phyloP scores from a whole-genome alignment of 768 basidiomycete genomes.

The Suillus cothurnatus region DNA sequence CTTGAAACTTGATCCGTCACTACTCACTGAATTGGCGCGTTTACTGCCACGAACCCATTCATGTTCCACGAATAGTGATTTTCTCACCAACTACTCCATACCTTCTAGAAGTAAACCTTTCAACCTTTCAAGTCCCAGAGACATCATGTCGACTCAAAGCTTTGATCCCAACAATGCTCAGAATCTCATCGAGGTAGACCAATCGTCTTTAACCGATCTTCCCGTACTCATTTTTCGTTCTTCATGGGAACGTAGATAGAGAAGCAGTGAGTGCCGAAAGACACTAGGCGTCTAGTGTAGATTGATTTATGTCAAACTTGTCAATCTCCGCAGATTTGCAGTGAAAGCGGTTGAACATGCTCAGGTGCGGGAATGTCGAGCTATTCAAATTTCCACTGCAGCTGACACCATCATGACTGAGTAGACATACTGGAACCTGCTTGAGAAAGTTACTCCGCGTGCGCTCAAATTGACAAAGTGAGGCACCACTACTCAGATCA shows the following conservation, averaged over 20 bases:
- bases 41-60: neutral
- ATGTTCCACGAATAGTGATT: conserved; percentile 2
- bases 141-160: conserved; percentile 46
- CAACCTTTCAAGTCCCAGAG: conserved; percentile 11
- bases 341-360: conserved; percentile 97
- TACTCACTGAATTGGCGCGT: too few relatives aligned
- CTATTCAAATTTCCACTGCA: conserved; percentile 7
- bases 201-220: neutral
- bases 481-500: conserved; percentile 21
- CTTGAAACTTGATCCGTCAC: too few relatives aligned
- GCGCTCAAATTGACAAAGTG: conserved; percentile 85
- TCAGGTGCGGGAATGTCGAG: conserved; percentile 57
- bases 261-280: conserved; percentile 72
- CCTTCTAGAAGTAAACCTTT: neutral
- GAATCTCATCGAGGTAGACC: conserved; percentile 79
- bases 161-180: conserved; percentile 94
- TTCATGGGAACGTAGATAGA: conserved; percentile 66
- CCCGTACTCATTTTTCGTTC: neutral
- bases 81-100: neutral
- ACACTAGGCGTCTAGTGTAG: neutral
- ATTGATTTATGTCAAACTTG: conserved; percentile 14
- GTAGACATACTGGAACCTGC: conserved; percentile 94
- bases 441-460: conserved; percentile 77
- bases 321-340: conserved; percentile 28
- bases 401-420: conserved; percentile 12